Base-by-base conservation (phyloP, 2,329 filamentous ascomycete genomes). In the Hypoxylon sp. region DNA sequence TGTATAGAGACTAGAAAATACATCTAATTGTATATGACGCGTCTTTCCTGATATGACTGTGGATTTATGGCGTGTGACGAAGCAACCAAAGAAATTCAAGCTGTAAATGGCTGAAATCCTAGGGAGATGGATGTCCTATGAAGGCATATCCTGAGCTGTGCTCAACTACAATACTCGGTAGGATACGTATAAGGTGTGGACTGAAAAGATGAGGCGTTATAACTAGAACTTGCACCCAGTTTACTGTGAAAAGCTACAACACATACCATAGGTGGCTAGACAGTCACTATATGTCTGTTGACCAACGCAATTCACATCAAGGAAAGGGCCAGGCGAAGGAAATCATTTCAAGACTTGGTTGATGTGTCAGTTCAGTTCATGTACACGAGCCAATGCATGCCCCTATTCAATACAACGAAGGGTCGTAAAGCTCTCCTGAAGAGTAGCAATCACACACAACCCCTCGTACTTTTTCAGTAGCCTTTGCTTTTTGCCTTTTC, bases 1-100 rank as follows among this genome's bases (percentile, higher is more conserved):
- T 37, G 49, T 60, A 52, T 57, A 60, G 29, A 48, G 37, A 48
- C 35, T 45, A 56, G 48, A n/a, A n/a, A n/a, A n/a, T n/a, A n/a
- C n/a, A n/a, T n/a, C n/a, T n/a, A n/a, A n/a, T n/a, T n/a, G n/a
- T n/a, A n/a, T n/a, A n/a, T n/a, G n/a, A n/a, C n/a, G n/a, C n/a
- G n/a, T n/a, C n/a, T n/a, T n/a, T n/a, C n/a, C n/a, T n/a, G n/a
- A n/a, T n/a, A n/a, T n/a, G n/a, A n/a, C n/a, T n/a, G n/a, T n/a
- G n/a, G n/a, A n/a, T n/a, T n/a, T n/a, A n/a, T n/a, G n/a, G n/a
- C n/a, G n/a, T n/a, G n/a, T n/a, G n/a, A n/a, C n/a, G n/a, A n/a
- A n/a, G n/a, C n/a, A n/a, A n/a, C n/a, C n/a, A n/a, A n/a, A n/a
- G n/a, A n/a, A n/a, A n/a, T n/a, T n/a, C n/a, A n/a, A n/a, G n/a